These are phyloP conservation scores for Peronospora tabacina DNA, from an alignment of 352 stramenopile genomes.

Conservation along the genomic window DNA sequence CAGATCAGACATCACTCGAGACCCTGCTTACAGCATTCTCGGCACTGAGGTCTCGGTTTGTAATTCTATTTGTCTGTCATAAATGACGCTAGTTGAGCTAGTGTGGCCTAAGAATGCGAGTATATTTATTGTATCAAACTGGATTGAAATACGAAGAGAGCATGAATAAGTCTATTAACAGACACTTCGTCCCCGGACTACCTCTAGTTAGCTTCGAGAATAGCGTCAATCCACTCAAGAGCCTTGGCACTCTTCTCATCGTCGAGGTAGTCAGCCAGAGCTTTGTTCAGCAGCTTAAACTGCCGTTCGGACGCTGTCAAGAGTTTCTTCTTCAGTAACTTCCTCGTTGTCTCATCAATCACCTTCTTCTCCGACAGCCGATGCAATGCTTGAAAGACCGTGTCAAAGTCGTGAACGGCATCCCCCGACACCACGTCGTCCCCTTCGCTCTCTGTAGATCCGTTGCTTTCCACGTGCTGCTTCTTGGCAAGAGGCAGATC, in stretches of 20 bases:
- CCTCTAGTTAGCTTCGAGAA: slow-evolving; percentile 30
- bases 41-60: slow-evolving; percentile 35
- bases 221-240: slow-evolving; percentile 65
- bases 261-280: slow-evolving; percentile 35
- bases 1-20: slow-evolving; percentile 32
- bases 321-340: slow-evolving; percentile 45
- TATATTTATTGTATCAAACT: slow-evolving; percentile 31
- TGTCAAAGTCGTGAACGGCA: slow-evolving; percentile 7
- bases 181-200: background rate
- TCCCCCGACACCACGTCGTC: background rate
- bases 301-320: slow-evolving; percentile 49
- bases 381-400: slow-evolving; percentile 39
- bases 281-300: slow-evolving; percentile 46
- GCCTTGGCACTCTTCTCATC: slow-evolving; percentile 38
- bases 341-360: slow-evolving; percentile 44
- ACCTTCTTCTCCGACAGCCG: slow-evolving; percentile 39
- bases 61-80: slow-evolving; percentile 14
- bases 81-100: no score
- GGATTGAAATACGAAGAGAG: background rate
- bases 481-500: slow-evolving; percentile 48
- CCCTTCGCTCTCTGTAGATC: background rate
- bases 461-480: slow-evolving; percentile 18
- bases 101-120: background rate
- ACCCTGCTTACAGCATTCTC: slow-evolving; percentile 38
- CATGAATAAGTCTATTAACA: background rate